Evolutionary conservation across 116 monocot genomes (phyloP).

Genomic region (Phalaenopsis hybrid): DNA sequence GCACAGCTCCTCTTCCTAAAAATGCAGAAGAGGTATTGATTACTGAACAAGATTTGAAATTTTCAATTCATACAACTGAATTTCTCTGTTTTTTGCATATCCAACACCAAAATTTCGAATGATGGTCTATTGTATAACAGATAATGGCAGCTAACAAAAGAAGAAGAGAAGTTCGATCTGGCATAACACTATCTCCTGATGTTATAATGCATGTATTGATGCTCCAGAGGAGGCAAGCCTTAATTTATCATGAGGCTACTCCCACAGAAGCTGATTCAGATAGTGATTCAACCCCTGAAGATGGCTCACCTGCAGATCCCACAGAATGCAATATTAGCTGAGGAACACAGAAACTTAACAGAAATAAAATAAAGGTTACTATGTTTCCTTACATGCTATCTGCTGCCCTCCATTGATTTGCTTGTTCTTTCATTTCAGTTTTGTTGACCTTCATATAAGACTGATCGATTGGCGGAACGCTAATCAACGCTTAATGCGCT

Average conservation of each 20-base stretch:
- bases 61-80: too few relatives aligned
- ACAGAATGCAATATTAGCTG: slow-evolving; percentile 31
- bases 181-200: slow-evolving; percentile 45
- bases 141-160: slow-evolving; percentile 49
- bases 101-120: too few relatives aligned
- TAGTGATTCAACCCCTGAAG: slow-evolving; percentile 31
- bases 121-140: slow-evolving; percentile 12
- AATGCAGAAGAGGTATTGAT: slow-evolving; percentile 34
- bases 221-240: slow-evolving; percentile 56
- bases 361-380: background rate
- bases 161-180: slow-evolving; percentile 43
- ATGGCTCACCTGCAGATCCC: slow-evolving; percentile 23
- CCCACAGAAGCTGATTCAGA: slow-evolving; percentile 16
- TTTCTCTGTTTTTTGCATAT: too few relatives aligned
- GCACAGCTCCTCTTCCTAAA: slow-evolving; percentile 21
- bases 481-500: too few relatives aligned
- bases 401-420: background rate
- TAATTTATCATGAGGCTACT: slow-evolving; percentile 27
- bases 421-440: too few relatives aligned
- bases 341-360: background rate
- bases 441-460: too few relatives aligned
- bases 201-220: slow-evolving; percentile 72
- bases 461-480: too few relatives aligned
- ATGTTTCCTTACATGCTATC: too few relatives aligned
- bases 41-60: background rate